phyloP scores from a whole-genome alignment of 768 basidiomycete species.

The Leccinum uliginosum region DNA sequence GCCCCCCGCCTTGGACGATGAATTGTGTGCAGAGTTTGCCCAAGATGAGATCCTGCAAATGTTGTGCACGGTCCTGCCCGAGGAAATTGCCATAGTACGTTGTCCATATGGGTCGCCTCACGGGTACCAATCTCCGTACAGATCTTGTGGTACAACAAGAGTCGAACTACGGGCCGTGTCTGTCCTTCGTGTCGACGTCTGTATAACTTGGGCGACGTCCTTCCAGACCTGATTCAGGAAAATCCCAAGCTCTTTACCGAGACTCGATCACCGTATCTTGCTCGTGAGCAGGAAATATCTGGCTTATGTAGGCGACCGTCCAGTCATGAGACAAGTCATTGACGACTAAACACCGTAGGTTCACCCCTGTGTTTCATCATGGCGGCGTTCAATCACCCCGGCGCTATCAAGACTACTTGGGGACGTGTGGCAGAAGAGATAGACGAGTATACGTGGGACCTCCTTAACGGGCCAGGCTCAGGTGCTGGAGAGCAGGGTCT shows the following conservation, averaged over 20 bases:
- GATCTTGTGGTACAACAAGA: constrained; percentile 87
- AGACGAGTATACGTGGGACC: constrained; percentile 58
- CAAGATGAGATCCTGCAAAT: constrained; percentile 73
- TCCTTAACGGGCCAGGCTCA: constrained; percentile 45
- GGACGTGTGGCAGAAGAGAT: constrained; percentile 66
- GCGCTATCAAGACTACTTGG: constrained; percentile 63
- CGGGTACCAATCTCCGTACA: constrained; percentile 22
- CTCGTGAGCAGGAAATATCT: constrained; percentile 65
- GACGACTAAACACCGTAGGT: constrained; percentile 39
- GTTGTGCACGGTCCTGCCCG: constrained; percentile 62
- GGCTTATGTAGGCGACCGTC: constrained; percentile 59
- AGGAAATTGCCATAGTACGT: constrained; percentile 67
- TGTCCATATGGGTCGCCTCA: not conserved
- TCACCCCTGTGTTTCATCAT: constrained; percentile 75
- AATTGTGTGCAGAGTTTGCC: constrained; percentile 72
- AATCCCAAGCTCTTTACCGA: constrained; percentile 13
- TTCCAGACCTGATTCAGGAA: constrained; percentile 44
- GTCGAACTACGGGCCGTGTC: constrained; percentile 60
- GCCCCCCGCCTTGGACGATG: constrained; percentile 57
- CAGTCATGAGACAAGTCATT: not conserved
- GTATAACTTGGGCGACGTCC: constrained; percentile 63
- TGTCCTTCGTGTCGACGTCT: constrained; percentile 76
- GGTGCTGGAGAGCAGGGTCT: constrained; percentile 39
- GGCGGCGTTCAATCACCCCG: constrained; percentile 61
- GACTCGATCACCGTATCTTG: constrained; percentile 37